These are phyloP conservation scores for Sclerotiophoma versabilis DNA, from an alignment of 2,329 filamentous ascomycete genomes.

Conservation along the genomic window DNA sequence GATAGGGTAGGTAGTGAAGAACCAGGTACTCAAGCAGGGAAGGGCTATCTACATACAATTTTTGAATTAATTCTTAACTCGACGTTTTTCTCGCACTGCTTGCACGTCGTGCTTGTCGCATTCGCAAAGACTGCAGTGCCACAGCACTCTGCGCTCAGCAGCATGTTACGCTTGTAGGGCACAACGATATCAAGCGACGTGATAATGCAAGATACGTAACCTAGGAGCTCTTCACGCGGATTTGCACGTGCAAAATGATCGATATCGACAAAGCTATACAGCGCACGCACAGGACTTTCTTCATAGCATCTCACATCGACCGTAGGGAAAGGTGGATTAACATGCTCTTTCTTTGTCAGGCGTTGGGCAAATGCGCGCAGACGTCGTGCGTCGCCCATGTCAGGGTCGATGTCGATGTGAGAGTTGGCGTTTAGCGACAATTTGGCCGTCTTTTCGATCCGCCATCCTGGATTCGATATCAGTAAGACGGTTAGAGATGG, in stretches of 20 bases:
- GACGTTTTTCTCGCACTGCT: conserved; percentile 50
- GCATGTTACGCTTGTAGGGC: conserved; percentile 53
- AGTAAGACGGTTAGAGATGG: conserved; percentile 60
- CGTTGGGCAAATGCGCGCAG: conserved; percentile 59
- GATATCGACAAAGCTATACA: conserved; percentile 55
- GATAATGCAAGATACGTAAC: conserved; percentile 55
- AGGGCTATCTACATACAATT: conserved; percentile 39
- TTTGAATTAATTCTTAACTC: conserved; percentile 52
- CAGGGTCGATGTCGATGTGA: conserved; percentile 63
- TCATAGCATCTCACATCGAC: conserved; percentile 36
- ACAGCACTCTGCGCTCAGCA: conserved; percentile 59
- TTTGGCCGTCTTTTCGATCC: conserved; percentile 45
- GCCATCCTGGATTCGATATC: conserved; percentile 56
- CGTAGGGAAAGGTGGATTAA: conserved; percentile 59
- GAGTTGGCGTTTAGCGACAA: conserved; percentile 55
- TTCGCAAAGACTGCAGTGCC: conserved; percentile 64
- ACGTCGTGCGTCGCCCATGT: conserved; percentile 61
- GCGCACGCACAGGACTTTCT: conserved; percentile 39
- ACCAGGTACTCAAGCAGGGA: not conserved
- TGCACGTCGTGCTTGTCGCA: conserved; percentile 47
- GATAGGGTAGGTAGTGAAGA: not conserved
- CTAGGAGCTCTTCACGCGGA: conserved; percentile 48
- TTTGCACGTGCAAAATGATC: conserved; percentile 48
- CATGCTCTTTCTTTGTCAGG: conserved; percentile 58
- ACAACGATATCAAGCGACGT: conserved; percentile 52